Evolutionary conservation across 1,139 yeast genomes (phyloP).

Genomic region (Yamadazyma sp.): DNA sequence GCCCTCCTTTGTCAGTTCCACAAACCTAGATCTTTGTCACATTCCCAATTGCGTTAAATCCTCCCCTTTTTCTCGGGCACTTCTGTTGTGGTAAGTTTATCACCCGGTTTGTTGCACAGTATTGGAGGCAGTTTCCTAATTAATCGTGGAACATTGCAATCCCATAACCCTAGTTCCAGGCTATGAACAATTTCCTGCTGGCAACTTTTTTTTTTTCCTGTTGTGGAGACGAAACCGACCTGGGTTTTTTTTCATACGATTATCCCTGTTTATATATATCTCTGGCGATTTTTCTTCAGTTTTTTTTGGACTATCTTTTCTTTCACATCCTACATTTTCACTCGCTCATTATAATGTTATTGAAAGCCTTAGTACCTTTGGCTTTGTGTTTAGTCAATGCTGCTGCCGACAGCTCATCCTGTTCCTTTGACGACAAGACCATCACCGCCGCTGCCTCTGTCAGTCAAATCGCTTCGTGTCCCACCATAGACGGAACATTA

Average conservation of each 20-base stretch:
- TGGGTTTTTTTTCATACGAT: neutral
- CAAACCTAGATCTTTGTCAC: neutral
- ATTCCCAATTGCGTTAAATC: slow-evolving; percentile 1
- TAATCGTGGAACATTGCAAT: too few relatives aligned
- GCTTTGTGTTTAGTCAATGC: slow-evolving; percentile 11
- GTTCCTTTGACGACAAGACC: slow-evolving; percentile 41
- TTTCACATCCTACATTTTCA: neutral
- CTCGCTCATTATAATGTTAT: slow-evolving; percentile 18
- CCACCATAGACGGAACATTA: slow-evolving; percentile 43
- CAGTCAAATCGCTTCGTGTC: slow-evolving; percentile 36
- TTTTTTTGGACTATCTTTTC: neutral
- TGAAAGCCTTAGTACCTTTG: slow-evolving; percentile 18
- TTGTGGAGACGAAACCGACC: too few relatives aligned
- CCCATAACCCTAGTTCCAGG: too few relatives aligned
- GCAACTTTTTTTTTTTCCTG: too few relatives aligned
- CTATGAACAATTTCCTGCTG: too few relatives aligned
- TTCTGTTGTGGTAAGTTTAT: neutral
- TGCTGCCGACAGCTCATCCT: slow-evolving; percentile 13
- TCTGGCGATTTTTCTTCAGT: slow-evolving; percentile 1
- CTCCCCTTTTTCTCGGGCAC: neutral
- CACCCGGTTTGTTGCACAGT: slow-evolving; percentile 1
- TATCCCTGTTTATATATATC: neutral
- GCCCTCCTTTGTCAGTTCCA: neutral
- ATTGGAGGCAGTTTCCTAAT: too few relatives aligned
- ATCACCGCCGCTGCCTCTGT: slow-evolving; percentile 41